Evolutionary conservation across 2,329 filamentous ascomycete genomes (phyloP), one percentile per base, ranked within the genome.

Genomic region (Simplicillium sp.): DNA sequence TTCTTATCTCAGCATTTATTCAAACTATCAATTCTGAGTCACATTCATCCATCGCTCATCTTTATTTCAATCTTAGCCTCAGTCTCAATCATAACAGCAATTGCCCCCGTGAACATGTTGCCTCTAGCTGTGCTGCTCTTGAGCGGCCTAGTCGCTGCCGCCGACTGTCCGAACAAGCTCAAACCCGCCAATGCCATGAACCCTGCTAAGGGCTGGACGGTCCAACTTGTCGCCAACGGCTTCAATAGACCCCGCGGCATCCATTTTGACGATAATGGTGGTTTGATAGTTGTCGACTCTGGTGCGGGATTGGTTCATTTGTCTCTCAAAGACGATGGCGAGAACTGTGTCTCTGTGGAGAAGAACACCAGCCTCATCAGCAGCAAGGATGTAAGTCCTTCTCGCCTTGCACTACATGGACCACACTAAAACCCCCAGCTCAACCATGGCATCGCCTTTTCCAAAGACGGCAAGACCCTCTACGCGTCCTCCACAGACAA

Each of bases 401-500:
- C 39, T 7, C 41, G 35, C 7, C 28, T 39, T 6, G 20, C 20
- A 25, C 5, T 25, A 32, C n/a, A 20, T 3, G 15, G 37, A 40
- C 13, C 7, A 13, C 14, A 16, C 13, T 7, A 37, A 15, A 41
- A 39, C 34, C 3, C 16, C 4, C 40, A 75, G 68, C 60, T 78
- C 14, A 77, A 73, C 49, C 75, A 80, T 48, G 72, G 72, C 32
- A 62, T 79, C 38, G 67, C 73, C 20, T 51, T 79, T 15, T 73
- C 71, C 1, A 53, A 57, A 3, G 69, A 79, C 54, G 70, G 71
- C 40, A 65, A 59, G 33, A 75, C 67, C 2, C 54, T 79, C 40
- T 78, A 74, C 50, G 72, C 71, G 13, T 85, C 82, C 0, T 73
- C 70, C 2, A 54, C 67, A 6, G 65, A 73, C 37, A 63, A 67